Evolutionary conservation across 345 rosid species (phyloP).

Genomic region (Erucastrum elatum): DNA sequence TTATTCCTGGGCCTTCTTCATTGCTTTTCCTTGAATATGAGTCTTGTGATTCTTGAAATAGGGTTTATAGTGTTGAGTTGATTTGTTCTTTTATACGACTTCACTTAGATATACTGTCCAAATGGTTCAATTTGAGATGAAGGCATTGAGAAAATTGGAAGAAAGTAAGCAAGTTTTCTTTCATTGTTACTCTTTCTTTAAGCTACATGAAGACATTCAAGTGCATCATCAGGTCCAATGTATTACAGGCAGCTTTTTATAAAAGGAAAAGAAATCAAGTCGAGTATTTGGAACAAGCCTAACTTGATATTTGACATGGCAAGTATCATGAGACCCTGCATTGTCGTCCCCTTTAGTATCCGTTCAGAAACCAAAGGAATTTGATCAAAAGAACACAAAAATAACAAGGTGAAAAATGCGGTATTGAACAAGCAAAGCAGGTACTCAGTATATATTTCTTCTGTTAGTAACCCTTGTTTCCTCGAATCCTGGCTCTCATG

Average conservation of each 20-base stretch:
- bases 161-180: background rate
- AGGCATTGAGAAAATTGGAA: background rate
- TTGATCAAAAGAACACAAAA: background rate
- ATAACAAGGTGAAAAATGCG: background rate
- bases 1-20: too few species aligned
- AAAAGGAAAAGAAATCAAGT: conserved; percentile 11
- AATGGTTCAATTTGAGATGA: background rate
- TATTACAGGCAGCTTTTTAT: background rate
- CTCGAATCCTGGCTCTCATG: conserved; percentile 96
- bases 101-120: too few species aligned
- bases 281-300: conserved; percentile 34
- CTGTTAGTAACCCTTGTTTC: conserved; percentile 85
- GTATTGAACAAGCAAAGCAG: background rate
- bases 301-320: conserved; percentile 34
- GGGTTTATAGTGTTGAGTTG: conserved; percentile 35
- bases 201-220: background rate
- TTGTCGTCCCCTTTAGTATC: background rate
- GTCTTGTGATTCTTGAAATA: too few species aligned
- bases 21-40: too few species aligned
- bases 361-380: conserved; percentile 13
- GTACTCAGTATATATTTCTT: background rate
- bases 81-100: conserved; percentile 19
- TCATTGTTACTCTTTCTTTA: background rate
- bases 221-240: conserved; percentile 8
- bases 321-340: background rate